Base-by-base conservation (phyloP, 352 stramenopile species). In the Globisporangium spinosum region DNA sequence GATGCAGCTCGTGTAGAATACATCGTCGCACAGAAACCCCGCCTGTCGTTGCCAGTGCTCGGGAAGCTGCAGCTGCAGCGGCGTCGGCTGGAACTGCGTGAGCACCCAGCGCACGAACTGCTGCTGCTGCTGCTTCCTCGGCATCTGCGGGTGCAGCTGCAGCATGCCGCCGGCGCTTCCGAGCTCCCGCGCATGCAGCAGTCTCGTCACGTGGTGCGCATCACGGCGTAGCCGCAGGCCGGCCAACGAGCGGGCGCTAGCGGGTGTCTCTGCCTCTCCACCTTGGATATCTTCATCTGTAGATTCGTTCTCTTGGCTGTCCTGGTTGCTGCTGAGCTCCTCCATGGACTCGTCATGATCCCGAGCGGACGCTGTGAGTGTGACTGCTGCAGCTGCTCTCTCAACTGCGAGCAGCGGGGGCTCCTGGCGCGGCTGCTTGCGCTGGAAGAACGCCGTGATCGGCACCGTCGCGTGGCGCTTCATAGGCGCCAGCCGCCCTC, bases 371-470 rank as follows among this genome's bases (percentile, higher is more conserved):
- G 7, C 29, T 29, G 45, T 8, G 8, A 17, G 10, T 67, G 65
- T 23, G 3, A 12, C 8, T 23, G 7, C 23, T 15, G 5, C 29
- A 17, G 10, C 22, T 43, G 49, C 3, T 53, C 22, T 45, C 20
- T 53, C 62, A 22, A 10, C 4, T 0, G 68, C 40, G 2, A 74
- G 45, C 5, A 69, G 70, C 53, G 71, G 68, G 17, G 59, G 9
- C 12, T 63, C 35, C 17, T 58, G 63, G 0, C 73, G 70, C 20
- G 63, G 45, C 54, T 70, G 65, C 62, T 91, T 91, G 43, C 76
- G 77, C 73, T 87, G 69, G 75, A 91, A 91, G 74, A 91, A 91
- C 58, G 79, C 75, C 20, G 75, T 90, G 77, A 91, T 87, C 54
- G 78, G 77, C 68, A 70, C 51, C 23, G 67, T 69, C 29, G 56